Conservation (phyloP, 805 yeast species). For the Metschnikowia matae region DNA sequence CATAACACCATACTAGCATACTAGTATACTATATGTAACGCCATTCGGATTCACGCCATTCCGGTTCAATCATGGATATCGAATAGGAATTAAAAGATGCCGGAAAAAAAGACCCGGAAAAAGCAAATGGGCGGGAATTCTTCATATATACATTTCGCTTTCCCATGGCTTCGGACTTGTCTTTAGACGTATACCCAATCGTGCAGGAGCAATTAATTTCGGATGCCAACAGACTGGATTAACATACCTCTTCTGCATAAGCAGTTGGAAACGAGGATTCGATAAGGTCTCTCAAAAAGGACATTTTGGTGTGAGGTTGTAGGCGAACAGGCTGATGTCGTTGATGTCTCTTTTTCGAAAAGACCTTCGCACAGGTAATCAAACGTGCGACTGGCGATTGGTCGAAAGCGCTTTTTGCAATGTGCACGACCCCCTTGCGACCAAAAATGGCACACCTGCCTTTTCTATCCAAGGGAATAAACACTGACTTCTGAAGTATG, state of each 20-base stretch:
- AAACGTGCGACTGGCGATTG: slow-evolving; percentile 22
- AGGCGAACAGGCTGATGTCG: slow-evolving; percentile 6
- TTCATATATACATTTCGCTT: background rate
- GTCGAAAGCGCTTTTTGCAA: slow-evolving; percentile 9
- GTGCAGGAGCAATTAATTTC: background rate
- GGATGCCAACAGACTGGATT: background rate
- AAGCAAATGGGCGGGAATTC: background rate
- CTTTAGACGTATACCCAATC: background rate
- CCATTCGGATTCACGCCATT: background rate
- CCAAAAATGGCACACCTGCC: background rate
- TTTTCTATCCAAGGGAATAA: background rate
- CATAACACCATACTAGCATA: no score
- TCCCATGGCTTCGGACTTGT: background rate
- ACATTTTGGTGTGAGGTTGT: slow-evolving; percentile 26
- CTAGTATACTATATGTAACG: background rate
- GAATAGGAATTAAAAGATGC: no score
- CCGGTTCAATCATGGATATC: no score
- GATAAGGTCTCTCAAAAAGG: slow-evolving; percentile 66
- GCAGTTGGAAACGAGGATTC: slow-evolving; percentile 81
- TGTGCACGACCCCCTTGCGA: slow-evolving; percentile 10
- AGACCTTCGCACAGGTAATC: slow-evolving; percentile 15
- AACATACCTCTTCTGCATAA: slow-evolving; percentile 69
- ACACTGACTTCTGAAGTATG: no score
- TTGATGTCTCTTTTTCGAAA: slow-evolving; percentile 7
- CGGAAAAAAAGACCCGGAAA: background rate